These are phyloP conservation scores for Glaciozyma antarctica DNA, from an alignment of 768 basidiomycete genomes.

Conservation along the genomic window DNA sequence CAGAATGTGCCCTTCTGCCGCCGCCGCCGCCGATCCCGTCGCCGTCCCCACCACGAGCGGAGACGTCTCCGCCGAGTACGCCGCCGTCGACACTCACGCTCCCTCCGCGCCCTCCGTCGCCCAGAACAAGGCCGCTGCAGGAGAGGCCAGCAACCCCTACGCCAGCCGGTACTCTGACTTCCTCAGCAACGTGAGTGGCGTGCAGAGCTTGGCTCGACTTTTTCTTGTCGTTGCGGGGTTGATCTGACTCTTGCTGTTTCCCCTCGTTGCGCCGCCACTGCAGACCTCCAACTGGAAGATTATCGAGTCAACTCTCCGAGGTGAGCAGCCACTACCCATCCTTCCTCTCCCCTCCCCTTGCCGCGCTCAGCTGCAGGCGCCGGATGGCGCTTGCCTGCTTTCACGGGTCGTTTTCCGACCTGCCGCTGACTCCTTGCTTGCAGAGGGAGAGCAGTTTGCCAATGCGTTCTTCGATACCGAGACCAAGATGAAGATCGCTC, in stretches of 20 bases:
- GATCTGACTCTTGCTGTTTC: not conserved
- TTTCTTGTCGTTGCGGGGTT: not conserved
- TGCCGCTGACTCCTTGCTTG: not conserved
- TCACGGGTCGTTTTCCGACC: not conserved
- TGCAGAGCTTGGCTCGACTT: not conserved
- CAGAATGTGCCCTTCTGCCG: slow-evolving; percentile 28
- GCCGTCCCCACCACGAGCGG: slow-evolving; percentile 25
- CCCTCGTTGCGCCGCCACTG: not conserved
- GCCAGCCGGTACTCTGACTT: slow-evolving; percentile 29
- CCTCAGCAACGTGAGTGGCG: slow-evolving; percentile 30
- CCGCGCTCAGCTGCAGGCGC: not conserved
- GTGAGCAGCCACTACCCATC: slow-evolving; percentile 41
- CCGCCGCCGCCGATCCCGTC: slow-evolving; percentile 2
- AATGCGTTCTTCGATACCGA: slow-evolving; percentile 99
- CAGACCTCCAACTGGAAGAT: slow-evolving; percentile 74
- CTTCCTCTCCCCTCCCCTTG: not conserved
- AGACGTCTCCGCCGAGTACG: slow-evolving; percentile 22
- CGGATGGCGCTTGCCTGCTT: not conserved
- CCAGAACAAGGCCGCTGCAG: not conserved
- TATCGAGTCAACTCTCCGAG: slow-evolving; percentile 92
- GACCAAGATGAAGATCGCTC: slow-evolving; percentile 99
- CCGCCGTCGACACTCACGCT: slow-evolving; percentile 22
- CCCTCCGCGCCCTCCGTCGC: slow-evolving; percentile 17
- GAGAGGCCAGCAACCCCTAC: slow-evolving; percentile 23
- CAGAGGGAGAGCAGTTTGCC: slow-evolving; percentile 59